Percentiles rank a stretch among this genome's conserved stretches.
Conservation (phyloP, 2,329 filamentous ascomycete species). For the Fusarium sp. region DNA sequence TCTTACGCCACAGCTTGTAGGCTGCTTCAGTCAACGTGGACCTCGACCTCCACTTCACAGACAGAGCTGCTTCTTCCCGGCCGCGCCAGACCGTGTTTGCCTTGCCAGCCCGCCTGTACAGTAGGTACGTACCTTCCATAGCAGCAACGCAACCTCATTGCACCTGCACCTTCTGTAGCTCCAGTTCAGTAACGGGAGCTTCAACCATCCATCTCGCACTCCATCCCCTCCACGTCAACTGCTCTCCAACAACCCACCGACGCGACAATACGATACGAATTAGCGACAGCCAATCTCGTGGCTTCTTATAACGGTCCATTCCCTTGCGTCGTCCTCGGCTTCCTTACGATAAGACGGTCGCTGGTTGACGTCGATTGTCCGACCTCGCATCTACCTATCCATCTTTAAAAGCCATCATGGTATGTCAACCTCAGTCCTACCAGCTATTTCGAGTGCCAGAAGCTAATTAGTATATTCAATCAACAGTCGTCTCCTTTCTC, state of each 20-base stretch:
- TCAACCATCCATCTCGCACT: slow-evolving; percentile 39
- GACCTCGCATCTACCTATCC: slow-evolving; percentile 37
- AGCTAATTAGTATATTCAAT: slow-evolving; percentile 48
- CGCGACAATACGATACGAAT: slow-evolving; percentile 18
- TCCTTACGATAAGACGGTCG: slow-evolving; percentile 26
- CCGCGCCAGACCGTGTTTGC: slow-evolving; percentile 59
- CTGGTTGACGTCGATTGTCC: slow-evolving; percentile 43
- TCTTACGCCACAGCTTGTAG: slow-evolving; percentile 30
- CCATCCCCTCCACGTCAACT: slow-evolving; percentile 37
- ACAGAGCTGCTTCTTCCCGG: slow-evolving; percentile 37
- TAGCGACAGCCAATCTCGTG: slow-evolving; percentile 5
- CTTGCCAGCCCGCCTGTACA: slow-evolving; percentile 48
- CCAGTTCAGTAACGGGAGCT: slow-evolving; percentile 37
- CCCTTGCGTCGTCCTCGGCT: slow-evolving; percentile 6
- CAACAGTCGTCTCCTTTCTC: slow-evolving; percentile 88
- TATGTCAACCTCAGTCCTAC: slow-evolving; percentile 32
- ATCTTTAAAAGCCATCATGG: slow-evolving; percentile 47
- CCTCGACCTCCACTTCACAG: background rate
- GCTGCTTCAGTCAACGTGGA: slow-evolving; percentile 39
- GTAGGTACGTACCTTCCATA: slow-evolving; percentile 19
- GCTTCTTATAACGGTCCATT: slow-evolving; percentile 1
- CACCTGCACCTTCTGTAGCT: slow-evolving; percentile 40
- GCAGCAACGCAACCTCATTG: slow-evolving; percentile 32
- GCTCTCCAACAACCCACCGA: slow-evolving; percentile 12
- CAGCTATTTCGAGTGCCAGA: slow-evolving; percentile 4